Base-by-base conservation (phyloP, 139 green algal genomes). In the Pedinophyceae sp. region DNA sequence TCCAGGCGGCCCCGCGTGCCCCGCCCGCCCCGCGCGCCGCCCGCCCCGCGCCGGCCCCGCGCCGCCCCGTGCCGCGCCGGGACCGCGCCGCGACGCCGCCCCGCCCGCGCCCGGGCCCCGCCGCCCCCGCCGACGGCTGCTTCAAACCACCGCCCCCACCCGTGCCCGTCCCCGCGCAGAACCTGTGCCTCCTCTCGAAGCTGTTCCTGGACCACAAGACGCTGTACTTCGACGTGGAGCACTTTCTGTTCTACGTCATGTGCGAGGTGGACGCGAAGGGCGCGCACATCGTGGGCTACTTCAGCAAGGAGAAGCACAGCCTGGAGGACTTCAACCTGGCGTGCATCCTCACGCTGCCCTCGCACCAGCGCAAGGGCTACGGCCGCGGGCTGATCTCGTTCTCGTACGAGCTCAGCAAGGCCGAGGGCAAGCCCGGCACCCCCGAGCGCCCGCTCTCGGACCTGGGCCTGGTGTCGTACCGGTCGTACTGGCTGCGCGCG, bases 331-430 rank as follows among this genome's bases (percentile, higher is more conserved):
- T 93, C 78, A 99, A 99, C 75, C 79, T 99, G 59, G 91, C 92
- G 10, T 99, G 92, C 76, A 99, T 99, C 73, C 78, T 99, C 20
- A 94, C 84, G 4, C 70, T 99, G 54, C 92, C 92, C 5, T 64
- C 81, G 30, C 97, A 96, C 74, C 92, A 99, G 75, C 83, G 90
- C 39, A 94, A 94, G 67, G 92, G 92, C 25, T 99, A 97, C 66
- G 92, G 92, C 45, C 97, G 97, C 73, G 89, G 95, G 64, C 82
- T 99, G 48, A 99, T 99, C 62, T 73, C 78, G 27, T 89, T 98
- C 54, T 87, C 75, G 51, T 99, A 99, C 68, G 92, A 97, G 75
- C 74, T 99, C 40, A 84, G 64, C 61, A 97, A 95, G 78, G 83
- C 3, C 50, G 49, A 30, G 4, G 2, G 53, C 7, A 54, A 86